Percentiles rank a stretch among this genome's conserved stretches.
Evolutionary conservation across 176 grass and related monocot genomes (phyloP).

Genomic region (Lolium rigidum): DNA sequence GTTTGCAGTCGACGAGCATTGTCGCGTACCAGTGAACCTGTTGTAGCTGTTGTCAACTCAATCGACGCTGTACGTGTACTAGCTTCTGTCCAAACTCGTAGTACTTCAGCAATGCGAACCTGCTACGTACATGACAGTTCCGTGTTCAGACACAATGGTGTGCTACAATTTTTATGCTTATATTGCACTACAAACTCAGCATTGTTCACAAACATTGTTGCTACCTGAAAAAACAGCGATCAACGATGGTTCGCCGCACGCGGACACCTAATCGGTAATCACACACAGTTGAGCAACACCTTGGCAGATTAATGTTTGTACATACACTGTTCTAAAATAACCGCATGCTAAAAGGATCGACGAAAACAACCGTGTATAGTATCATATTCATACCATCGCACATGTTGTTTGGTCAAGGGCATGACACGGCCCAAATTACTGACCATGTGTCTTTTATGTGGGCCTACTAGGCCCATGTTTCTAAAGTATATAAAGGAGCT

Average conservation of each 20-base stretch:
- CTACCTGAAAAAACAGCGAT: not conserved
- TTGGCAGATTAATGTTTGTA: no score
- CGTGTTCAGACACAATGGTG: not conserved
- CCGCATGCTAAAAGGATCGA: no score
- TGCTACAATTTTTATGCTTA: not conserved
- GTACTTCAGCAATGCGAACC: not conserved
- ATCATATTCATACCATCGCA: no score
- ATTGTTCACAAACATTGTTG: not conserved
- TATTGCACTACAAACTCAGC: not conserved
- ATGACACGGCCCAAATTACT: no score
- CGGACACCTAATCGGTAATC: not conserved
- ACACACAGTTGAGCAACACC: not conserved
- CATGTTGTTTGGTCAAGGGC: no score
- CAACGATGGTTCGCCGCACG: not conserved
- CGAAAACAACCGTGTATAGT: no score
- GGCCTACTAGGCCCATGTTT: no score
- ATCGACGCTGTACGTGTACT: not conserved
- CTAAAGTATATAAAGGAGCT: no score
- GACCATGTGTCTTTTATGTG: no score
- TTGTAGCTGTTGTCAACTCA: slow-evolving; percentile 20
- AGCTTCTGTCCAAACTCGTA: not conserved
- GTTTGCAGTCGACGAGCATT: slow-evolving; percentile 24
- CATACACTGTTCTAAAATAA: no score
- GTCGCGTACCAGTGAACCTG: slow-evolving; percentile 19
- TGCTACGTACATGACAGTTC: not conserved